Conservation (phyloP, 768 basidiomycete species). For the Aureoboletus auriporus region DNA sequence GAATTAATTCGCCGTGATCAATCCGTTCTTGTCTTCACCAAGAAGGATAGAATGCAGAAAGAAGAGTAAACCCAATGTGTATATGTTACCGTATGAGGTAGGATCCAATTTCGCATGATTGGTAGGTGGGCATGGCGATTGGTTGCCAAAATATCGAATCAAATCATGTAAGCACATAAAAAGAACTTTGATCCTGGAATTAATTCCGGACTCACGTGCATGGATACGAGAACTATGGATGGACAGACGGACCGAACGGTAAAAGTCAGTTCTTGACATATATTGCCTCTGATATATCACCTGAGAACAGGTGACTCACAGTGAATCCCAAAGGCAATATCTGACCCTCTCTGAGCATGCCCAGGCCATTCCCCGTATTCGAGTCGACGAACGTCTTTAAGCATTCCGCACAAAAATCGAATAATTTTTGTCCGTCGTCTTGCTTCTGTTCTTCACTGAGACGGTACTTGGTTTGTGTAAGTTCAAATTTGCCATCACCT, state of each 20-base stretch:
- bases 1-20: conserved; percentile 90
- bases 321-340: conserved; percentile 89
- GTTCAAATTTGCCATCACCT: conserved; percentile 94
- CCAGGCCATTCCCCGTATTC: conserved; percentile 51
- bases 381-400: conserved; percentile 83
- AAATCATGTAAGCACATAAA: neutral
- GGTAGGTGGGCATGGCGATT: neutral
- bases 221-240: conserved; percentile 83
- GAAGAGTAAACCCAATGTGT: no score
- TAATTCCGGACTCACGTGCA: conserved; percentile 61
- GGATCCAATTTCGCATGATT: neutral
- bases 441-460: conserved; percentile 98
- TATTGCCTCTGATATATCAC: neutral
- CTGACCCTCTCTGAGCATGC: conserved; percentile 48
- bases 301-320: conserved; percentile 44
- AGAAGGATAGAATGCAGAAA: neutral
- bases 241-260: neutral
- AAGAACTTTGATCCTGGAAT: neutral
- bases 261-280: neutral
- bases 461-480: conserved; percentile 96
- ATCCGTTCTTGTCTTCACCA: conserved; percentile 78
- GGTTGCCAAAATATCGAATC: neutral
- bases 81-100: neutral
- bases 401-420: conserved; percentile 97
- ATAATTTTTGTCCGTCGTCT: conserved; percentile 90